A percentile compares a stretch with the other conserved stretches of the same genome.
Conservation (phyloP, 1,284 basidiomycete genomes). For the Papiliotrema nemorosa region DNA sequence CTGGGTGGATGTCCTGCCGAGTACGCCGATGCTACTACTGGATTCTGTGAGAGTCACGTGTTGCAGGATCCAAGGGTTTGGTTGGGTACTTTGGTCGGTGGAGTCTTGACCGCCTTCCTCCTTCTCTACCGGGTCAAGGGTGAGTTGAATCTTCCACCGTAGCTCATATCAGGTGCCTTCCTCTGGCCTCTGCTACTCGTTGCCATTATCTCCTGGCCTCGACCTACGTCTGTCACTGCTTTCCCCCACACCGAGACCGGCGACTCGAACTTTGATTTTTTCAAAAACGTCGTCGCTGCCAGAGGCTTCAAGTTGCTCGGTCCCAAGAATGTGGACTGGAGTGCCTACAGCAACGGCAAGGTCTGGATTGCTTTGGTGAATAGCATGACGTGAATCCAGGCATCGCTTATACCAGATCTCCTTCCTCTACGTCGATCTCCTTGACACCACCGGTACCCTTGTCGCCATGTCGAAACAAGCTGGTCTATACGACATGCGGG, state of each 20-base stretch:
- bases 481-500: constrained; percentile 77
- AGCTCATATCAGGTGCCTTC: constrained; percentile 20
- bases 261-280: constrained; percentile 73
- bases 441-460: constrained; percentile 68
- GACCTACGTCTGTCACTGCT: constrained; percentile 71
- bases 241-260: constrained; percentile 72
- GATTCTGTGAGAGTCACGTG: constrained; percentile 66
- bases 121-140: constrained; percentile 84
- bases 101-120: constrained; percentile 72
- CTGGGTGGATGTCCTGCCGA: constrained; percentile 71
- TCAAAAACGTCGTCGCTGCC: constrained; percentile 80
- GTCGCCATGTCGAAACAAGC: constrained; percentile 91
- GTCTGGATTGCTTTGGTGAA: constrained; percentile 85
- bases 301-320: constrained; percentile 45
- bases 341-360: constrained; percentile 59
- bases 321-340: constrained; percentile 35
- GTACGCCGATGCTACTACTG: constrained; percentile 29
- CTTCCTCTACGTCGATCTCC: constrained; percentile 85
- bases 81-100: constrained; percentile 84
- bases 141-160: too few species aligned
- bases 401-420: constrained; percentile 28
- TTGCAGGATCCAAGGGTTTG: constrained; percentile 74
- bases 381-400: not conserved
- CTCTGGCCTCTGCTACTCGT: constrained; percentile 65
- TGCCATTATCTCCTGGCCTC: constrained; percentile 84